Evolutionary conservation across 1,284 basidiomycete species (phyloP).

Genomic region (Ganoderma sinense): DNA sequence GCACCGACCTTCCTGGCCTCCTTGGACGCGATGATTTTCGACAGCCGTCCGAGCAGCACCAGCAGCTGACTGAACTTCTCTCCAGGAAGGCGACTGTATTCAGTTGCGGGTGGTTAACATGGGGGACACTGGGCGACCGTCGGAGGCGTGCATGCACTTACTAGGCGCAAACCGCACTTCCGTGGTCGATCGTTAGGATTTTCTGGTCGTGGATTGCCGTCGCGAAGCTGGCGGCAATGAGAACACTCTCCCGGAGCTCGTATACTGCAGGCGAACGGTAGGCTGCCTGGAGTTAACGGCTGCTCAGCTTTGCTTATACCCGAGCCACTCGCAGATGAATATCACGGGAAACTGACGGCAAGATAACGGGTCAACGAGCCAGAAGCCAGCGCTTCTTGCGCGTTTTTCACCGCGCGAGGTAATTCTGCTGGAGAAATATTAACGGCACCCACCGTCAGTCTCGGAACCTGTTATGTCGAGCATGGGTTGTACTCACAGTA

Average conservation of each 20-base stretch:
- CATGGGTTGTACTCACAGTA: neutral
- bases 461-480: neutral
- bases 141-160: too few species aligned
- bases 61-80: neutral
- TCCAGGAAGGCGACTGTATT: neutral
- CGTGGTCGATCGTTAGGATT: slow-evolving; percentile 8
- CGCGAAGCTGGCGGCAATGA: neutral
- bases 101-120: neutral
- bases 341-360: neutral
- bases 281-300: neutral
- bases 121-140: too few species aligned
- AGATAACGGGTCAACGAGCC: slow-evolving; percentile 2
- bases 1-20: neutral
- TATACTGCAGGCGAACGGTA: neutral
- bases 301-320: neutral
- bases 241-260: neutral
- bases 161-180: slow-evolving; percentile 4
- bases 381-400: neutral
- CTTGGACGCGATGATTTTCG: neutral
- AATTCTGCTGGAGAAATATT: neutral
- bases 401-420: neutral
- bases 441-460: neutral
- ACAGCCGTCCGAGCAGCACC: neutral
- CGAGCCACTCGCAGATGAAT: neutral
- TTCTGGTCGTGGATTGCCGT: neutral